Conservation (phyloP, 441 rosid species). For the Jatropha podagrica region DNA sequence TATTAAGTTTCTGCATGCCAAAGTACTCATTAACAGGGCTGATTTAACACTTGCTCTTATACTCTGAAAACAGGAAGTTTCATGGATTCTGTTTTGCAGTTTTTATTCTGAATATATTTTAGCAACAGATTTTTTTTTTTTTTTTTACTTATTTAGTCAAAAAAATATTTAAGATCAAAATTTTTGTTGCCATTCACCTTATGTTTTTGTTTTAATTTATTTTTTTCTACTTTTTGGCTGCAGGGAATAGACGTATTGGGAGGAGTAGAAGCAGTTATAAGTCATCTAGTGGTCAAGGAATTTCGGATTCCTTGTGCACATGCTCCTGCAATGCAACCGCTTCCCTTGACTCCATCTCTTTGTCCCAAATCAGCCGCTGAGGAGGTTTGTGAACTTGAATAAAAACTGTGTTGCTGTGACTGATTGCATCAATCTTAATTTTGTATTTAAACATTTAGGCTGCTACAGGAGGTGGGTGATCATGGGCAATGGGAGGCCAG, state of each 20-base stretch:
- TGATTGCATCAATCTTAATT: background rate
- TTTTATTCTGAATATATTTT: background rate
- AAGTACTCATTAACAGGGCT: background rate
- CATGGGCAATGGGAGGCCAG: background rate
- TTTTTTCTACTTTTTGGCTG: background rate
- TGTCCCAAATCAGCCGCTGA: slow-evolving; percentile 69
- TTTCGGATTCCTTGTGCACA: slow-evolving; percentile 69
- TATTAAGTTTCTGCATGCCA: background rate
- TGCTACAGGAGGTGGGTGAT: background rate
- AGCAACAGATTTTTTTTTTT: background rate
- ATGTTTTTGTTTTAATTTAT: background rate
- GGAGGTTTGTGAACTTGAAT: slow-evolving; percentile 47
- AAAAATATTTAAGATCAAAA: background rate
- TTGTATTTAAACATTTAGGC: background rate
- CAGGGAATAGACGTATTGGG: slow-evolving; percentile 69
- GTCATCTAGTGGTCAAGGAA: slow-evolving; percentile 64
- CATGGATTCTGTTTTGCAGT: background rate
- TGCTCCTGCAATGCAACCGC: slow-evolving; percentile 57
- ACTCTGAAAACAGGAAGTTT: background rate
- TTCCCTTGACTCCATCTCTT: slow-evolving; percentile 40
- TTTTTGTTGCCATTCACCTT: background rate
- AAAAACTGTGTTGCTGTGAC: background rate
- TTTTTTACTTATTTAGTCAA: background rate
- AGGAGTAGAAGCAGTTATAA: slow-evolving; percentile 62
- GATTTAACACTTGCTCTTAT: background rate